Conservation (phyloP, 371 early-diverging fungal genomes). For the Smittium culicis region DNA sequence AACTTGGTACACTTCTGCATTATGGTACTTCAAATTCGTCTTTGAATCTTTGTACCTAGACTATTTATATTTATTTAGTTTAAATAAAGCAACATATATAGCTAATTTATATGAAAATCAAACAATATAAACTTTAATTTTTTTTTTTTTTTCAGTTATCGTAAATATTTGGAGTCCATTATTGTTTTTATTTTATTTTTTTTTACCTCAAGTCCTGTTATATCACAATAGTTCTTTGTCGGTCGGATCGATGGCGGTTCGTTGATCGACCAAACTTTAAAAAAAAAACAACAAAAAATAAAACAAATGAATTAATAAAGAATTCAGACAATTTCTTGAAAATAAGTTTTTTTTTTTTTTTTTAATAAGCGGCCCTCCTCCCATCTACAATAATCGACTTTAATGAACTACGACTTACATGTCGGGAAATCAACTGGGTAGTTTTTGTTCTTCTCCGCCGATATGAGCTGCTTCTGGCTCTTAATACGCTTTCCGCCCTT, state of each 20-base stretch:
- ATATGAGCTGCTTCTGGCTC: slow-evolving; percentile 61
- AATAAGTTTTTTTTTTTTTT: slow-evolving; percentile 32
- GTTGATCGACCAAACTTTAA: slow-evolving; percentile 70
- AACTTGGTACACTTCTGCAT: slow-evolving; percentile 64
- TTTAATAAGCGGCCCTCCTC: too few relatives aligned
- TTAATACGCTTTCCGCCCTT: slow-evolving; percentile 50
- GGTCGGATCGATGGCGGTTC: slow-evolving; percentile 71
- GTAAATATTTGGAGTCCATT: too few relatives aligned
- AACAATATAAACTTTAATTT: too few relatives aligned
- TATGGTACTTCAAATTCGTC: slow-evolving; percentile 65
- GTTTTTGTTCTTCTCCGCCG: slow-evolving; percentile 46
- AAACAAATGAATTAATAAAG: too few relatives aligned
- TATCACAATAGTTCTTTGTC: slow-evolving; percentile 80
- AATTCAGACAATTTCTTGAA: too few relatives aligned
- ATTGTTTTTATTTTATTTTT: background rate
- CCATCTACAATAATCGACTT: too few relatives aligned
- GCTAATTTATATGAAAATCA: too few relatives aligned
- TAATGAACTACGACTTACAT: too few relatives aligned
- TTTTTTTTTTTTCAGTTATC: too few relatives aligned
- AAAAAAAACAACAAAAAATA: too few relatives aligned
- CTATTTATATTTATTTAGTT: slow-evolving; percentile 11
- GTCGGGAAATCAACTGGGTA: slow-evolving; percentile 51
- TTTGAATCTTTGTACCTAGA: slow-evolving; percentile 80
- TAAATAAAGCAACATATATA: too few relatives aligned
- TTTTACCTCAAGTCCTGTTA: slow-evolving; percentile 57